Conservation (phyloP, 192 early-diverging fungal species). For the Kickxella alabastrina region DNA sequence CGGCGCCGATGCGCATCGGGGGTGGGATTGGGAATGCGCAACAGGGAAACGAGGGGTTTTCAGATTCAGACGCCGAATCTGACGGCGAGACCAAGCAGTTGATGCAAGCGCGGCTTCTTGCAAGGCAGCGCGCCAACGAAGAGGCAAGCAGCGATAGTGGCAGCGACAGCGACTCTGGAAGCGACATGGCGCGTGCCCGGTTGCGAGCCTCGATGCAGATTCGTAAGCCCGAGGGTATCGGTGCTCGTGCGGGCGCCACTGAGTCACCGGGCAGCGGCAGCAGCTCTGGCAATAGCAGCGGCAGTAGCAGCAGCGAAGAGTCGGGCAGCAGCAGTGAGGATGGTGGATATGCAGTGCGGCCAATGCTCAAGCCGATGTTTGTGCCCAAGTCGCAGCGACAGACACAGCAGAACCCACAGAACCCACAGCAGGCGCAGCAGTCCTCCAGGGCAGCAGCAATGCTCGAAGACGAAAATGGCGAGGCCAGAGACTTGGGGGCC, state of each 20-base stretch:
- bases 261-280: not conserved
- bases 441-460: not conserved
- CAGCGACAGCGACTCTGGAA: conserved; percentile 1
- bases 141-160: conserved; percentile 4
- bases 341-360: conserved; percentile 57
- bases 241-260: not conserved
- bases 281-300: conserved; percentile 2
- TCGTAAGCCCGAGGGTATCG: too few species aligned
- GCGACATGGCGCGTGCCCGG: not conserved
- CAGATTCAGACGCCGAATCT: too few species aligned
- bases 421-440: too few species aligned
- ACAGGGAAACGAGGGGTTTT: too few species aligned
- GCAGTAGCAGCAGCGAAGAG: not conserved
- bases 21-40: not conserved
- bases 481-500: conserved; percentile 55
- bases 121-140: conserved; percentile 13
- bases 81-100: conserved; percentile 18
- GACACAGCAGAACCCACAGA: not conserved
- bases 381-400: conserved; percentile 71
- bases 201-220: not conserved
- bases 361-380: conserved; percentile 87
- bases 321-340: conserved; percentile 52
- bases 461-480: conserved; percentile 27
- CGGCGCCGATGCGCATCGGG: too few species aligned
- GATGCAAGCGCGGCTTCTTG: conserved; percentile 22